Base-by-base conservation (phyloP, 768 basidiomycete genomes). In the Suillus ampliporus region DNA sequence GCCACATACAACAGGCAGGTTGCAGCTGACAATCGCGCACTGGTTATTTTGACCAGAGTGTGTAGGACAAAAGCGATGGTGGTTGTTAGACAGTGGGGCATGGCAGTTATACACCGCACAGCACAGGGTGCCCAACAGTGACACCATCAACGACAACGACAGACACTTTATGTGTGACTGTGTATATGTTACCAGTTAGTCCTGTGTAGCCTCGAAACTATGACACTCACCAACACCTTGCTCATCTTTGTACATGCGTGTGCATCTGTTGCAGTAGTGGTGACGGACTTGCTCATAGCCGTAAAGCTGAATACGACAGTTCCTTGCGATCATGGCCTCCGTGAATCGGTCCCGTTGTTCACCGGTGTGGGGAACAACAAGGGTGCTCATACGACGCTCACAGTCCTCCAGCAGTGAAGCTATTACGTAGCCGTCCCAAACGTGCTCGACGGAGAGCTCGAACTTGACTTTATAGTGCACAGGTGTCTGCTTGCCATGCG, bases 391-490 rank as follows among this genome's bases (percentile, higher is more conserved):
- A 1, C 60, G 64, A 0, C 46, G 53, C 2, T 64, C 5, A 23
- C 61, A 40, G 54, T 76, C 70, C 8, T 76, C 65, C 11, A 78
- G 69, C 2, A 76, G 67, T 1, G 71, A 62, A 11, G 67, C 21
- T 5, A 72, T 65, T 17, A 74, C 54, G 52, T 76, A 78, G 0
- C 65, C 69, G 64, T 74, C 71, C 71, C 74, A 78, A 17, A 78
- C 69, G 43, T 78, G 72, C 13, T 74, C 67, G 3, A 68, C 67
- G 0, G 68, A 64, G 2, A 74, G 64, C 41, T 56, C 65, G 17
- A 57, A 47, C 2, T 63, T 64, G 48, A 77, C 69, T 35, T 67
- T 57, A 73, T 72, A 77, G 4, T 64, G 68, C 7, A 23, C 48
- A 8, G 43, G 51, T n/a, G 51, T 43, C 6, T 69, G 50, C 40